Conservation (phyloP, 2,329 filamentous ascomycete species). For the Epichloe gansuensis region DNA sequence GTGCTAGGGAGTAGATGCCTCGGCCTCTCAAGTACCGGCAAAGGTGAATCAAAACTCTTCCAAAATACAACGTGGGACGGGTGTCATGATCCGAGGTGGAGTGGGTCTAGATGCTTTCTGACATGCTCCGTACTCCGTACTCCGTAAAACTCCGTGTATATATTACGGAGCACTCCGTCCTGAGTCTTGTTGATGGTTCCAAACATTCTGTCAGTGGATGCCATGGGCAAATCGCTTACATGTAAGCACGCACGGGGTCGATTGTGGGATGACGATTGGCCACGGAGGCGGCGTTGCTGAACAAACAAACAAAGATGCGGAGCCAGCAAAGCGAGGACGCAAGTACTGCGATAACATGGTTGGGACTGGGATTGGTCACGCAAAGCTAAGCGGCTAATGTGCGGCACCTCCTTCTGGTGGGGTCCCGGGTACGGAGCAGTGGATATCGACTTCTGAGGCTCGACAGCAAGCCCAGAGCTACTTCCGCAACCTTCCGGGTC, state of each 20-base stretch:
- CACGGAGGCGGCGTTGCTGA: background rate
- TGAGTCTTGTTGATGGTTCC: too few species aligned
- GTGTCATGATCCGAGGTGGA: background rate
- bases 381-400: slow-evolving; percentile 1
- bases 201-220: background rate
- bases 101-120: background rate
- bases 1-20: background rate
- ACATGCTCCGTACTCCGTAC: background rate
- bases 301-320: background rate
- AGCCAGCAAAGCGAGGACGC: too few species aligned
- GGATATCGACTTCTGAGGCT: background rate
- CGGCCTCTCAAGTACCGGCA: background rate
- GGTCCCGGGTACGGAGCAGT: background rate
- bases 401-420: background rate
- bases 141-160: background rate
- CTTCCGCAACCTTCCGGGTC: slow-evolving; percentile 5
- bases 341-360: too few species aligned
- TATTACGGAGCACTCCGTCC: too few species aligned
- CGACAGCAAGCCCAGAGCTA: background rate
- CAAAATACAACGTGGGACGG: background rate
- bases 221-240: slow-evolving; percentile 2
- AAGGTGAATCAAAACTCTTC: too few species aligned
- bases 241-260: slow-evolving; percentile 16
- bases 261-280: slow-evolving; percentile 18
- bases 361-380: background rate